phyloP scores from a whole-genome alignment of 148 eudicot species.

The Persicaria tinctoria region DNA sequence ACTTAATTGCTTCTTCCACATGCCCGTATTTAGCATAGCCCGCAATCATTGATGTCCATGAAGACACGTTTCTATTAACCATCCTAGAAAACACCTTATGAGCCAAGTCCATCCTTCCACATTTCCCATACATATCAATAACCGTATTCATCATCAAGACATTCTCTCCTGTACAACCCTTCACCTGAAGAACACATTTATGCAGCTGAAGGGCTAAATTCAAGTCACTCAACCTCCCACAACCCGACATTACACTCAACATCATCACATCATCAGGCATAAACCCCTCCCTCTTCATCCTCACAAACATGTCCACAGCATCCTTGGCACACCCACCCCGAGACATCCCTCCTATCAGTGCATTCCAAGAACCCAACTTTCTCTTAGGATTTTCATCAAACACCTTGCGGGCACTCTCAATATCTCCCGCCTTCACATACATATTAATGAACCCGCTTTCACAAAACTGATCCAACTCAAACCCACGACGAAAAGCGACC shows the following conservation, averaged over 20 bases:
- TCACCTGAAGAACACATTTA: slow-evolving; percentile 53
- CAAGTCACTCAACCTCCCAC: slow-evolving; percentile 65
- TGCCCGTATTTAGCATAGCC: slow-evolving; percentile 67
- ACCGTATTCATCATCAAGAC: slow-evolving; percentile 63
- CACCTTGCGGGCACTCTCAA: slow-evolving; percentile 51
- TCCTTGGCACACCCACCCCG: slow-evolving; percentile 47
- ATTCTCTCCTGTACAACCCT: slow-evolving; percentile 25
- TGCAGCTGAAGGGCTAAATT: slow-evolving; percentile 60
- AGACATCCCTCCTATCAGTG: slow-evolving; percentile 54
- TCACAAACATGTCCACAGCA: slow-evolving; percentile 47
- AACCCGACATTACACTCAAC: slow-evolving; percentile 58
- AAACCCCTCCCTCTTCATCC: slow-evolving; percentile 44
- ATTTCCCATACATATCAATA: slow-evolving; percentile 75
- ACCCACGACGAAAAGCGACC: slow-evolving; percentile 38
- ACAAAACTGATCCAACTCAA: slow-evolving; percentile 46
- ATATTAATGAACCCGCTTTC: slow-evolving; percentile 64
- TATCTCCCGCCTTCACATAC: slow-evolving; percentile 45
- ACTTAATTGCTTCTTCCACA: slow-evolving; percentile 41
- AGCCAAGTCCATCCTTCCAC: slow-evolving; percentile 84
- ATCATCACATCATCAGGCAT: slow-evolving; percentile 62
- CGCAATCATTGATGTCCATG: slow-evolving; percentile 86
- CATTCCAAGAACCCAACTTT: slow-evolving; percentile 92
- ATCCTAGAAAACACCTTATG: slow-evolving; percentile 45
- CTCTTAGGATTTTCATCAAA: slow-evolving; percentile 56
- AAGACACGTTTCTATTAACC: slow-evolving; percentile 52